Percentiles rank a stretch among this genome's conserved stretches.
These are phyloP conservation scores for Talaromyces sp. DNA, from an alignment of 2,329 filamentous ascomycete genomes.

Conservation along the genomic window DNA sequence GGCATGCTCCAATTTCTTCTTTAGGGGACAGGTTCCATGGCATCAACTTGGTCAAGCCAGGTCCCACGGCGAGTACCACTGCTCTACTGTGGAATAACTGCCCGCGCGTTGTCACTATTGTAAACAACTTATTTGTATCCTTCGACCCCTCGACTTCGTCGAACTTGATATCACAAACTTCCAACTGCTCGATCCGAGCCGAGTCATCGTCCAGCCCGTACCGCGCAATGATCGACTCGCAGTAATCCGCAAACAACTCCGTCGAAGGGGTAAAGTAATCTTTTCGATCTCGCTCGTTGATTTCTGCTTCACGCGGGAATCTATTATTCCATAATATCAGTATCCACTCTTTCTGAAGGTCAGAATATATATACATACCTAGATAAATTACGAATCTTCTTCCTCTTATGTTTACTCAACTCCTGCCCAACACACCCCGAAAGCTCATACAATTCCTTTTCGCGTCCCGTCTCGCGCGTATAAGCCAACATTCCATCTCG, in stretches of 20 bases:
- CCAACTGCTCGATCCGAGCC: conserved; percentile 57
- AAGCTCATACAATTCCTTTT: conserved; percentile 66
- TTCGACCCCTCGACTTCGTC: conserved; percentile 43
- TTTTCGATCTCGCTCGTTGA: conserved; percentile 65
- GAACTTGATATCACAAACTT: conserved; percentile 61
- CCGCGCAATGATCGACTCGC: conserved; percentile 53
- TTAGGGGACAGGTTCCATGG: conserved; percentile 39
- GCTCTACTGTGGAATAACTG: conserved; percentile 55
- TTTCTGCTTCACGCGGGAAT: conserved; percentile 43
- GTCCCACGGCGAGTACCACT: conserved; percentile 68
- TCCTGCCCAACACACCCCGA: conserved; percentile 73
- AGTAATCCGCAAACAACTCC: conserved; percentile 61
- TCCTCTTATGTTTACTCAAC: conserved; percentile 70
- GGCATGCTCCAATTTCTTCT: conserved; percentile 52
- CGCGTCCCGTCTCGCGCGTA: conserved; percentile 59
- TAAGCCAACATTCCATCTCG: conserved; percentile 69
- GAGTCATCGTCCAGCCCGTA: conserved; percentile 52
- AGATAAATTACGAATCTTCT: conserved; percentile 56
- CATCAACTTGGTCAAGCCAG: conserved; percentile 58
- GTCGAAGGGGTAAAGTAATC: conserved; percentile 67
- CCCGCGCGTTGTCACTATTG: conserved; percentile 53
- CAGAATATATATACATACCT: conserved; percentile 40
- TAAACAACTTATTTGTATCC: conserved; percentile 58
- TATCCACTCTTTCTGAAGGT: not conserved
- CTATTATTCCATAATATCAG: conserved; percentile 13